phyloP scores from a whole-genome alignment of 1,284 basidiomycete species.

The Sanguinoderma infundibulare region DNA sequence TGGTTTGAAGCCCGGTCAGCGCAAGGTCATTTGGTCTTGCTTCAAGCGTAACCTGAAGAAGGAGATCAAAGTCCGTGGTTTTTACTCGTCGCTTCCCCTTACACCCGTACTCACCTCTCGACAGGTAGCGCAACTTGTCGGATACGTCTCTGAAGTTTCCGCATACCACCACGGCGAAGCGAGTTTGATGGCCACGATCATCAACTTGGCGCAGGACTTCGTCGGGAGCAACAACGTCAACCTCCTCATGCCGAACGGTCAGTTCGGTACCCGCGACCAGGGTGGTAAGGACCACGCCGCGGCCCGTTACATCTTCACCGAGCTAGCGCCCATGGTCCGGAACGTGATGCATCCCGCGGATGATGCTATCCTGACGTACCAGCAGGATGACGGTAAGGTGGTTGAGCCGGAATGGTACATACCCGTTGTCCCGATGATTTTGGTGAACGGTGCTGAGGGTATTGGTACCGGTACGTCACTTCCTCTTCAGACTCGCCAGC shows the following conservation, averaged over 20 bases:
- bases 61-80: constrained; percentile 79
- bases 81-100: not conserved
- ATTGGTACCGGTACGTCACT: constrained; percentile 86
- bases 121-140: constrained; percentile 92
- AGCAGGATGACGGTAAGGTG: constrained; percentile 86
- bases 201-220: constrained; percentile 93
- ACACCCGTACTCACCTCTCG: not conserved
- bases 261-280: constrained; percentile 92
- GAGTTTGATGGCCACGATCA: constrained; percentile 88
- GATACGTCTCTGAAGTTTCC: constrained; percentile 93
- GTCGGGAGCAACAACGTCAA: constrained; percentile 98
- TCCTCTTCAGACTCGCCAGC: not conserved
- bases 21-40: constrained; percentile 95
- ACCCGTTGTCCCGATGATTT: constrained; percentile 87
- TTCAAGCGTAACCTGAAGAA: constrained; percentile 94
- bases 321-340: constrained; percentile 80
- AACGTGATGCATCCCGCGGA: constrained; percentile 85
- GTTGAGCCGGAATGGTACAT: constrained; percentile 98
- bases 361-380: constrained; percentile 83
- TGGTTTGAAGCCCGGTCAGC: constrained; percentile 98
- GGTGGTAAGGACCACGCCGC: constrained; percentile 97
- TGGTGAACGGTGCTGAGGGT: constrained; percentile 96
- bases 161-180: constrained; percentile 97
- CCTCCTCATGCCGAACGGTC: constrained; percentile 88
- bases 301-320: constrained; percentile 96